These are phyloP conservation scores for Flaveria ramosissima DNA, from an alignment of 129 eudicot species.

Conservation along the genomic window DNA sequence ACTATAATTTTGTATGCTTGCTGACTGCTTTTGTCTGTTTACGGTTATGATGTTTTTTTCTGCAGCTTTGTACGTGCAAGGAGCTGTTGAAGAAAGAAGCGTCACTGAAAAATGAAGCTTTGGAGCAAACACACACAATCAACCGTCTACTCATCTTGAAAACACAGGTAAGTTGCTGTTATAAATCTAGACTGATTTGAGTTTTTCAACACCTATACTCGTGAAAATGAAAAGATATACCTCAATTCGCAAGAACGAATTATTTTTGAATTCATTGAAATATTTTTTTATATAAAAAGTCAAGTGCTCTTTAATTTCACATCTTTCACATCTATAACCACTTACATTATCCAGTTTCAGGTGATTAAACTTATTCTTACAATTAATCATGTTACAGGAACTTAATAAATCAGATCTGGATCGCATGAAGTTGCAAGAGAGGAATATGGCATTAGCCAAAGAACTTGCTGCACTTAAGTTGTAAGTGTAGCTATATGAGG, in stretches of 20 bases:
- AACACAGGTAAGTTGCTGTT: constrained; percentile 42
- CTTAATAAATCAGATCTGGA: constrained; percentile 58
- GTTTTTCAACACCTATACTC: not conserved
- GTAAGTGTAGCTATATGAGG: constrained; percentile 42
- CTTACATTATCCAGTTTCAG: not conserved
- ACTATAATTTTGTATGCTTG: not conserved
- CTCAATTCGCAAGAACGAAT: not conserved
- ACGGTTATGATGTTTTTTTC: not conserved
- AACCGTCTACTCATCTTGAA: constrained; percentile 56
- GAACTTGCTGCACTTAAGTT: constrained; percentile 81
- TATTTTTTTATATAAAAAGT: not conserved
- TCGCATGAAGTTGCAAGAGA: constrained; percentile 57
- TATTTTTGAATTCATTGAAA: too few relatives aligned
- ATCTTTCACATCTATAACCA: not conserved
- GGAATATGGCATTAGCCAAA: constrained; percentile 70
- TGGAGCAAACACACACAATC: constrained; percentile 43
- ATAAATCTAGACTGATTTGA: not conserved
- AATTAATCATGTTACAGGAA: constrained; percentile 52
- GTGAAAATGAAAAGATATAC: not conserved
- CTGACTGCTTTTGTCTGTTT: not conserved
- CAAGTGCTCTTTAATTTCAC: not conserved
- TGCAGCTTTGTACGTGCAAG: constrained; percentile 59
- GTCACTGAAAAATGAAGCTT: constrained; percentile 50
- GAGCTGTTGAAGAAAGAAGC: constrained; percentile 61
- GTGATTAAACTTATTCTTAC: not conserved